Percentiles rank a stretch among this genome's conserved stretches.
Evolutionary conservation across 306 rosid genomes (phyloP).

Genomic region (Arachis stenosperma): DNA sequence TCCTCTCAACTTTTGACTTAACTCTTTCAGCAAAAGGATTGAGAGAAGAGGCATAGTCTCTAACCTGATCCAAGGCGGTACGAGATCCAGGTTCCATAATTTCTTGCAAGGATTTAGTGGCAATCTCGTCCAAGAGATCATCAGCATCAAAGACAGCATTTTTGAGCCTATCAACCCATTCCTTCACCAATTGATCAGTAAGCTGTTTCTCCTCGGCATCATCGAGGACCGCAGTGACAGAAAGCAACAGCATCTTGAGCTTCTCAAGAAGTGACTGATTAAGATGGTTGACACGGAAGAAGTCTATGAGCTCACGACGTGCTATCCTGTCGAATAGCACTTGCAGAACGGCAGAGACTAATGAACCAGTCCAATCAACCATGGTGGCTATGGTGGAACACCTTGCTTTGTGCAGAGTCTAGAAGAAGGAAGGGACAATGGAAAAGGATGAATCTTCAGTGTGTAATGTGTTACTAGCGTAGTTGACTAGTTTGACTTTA

Average conservation of each 20-base stretch:
- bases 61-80: conserved; percentile 38
- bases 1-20: conserved; percentile 38
- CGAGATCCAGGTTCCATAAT: background rate
- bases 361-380: conserved; percentile 24
- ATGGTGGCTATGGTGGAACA: background rate
- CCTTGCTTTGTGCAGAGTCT: no score
- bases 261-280: conserved; percentile 17
- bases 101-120: conserved; percentile 19
- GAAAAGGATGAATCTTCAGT: no score
- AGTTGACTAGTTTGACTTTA: no score
- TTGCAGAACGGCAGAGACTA: conserved; percentile 29
- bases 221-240: conserved; percentile 12
- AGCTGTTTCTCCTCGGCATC: conserved; percentile 34
- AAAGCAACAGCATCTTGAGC: conserved; percentile 24
- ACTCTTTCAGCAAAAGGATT: conserved; percentile 46
- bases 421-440: no score
- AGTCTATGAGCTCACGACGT: conserved; percentile 12
- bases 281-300: conserved; percentile 22
- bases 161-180: conserved; percentile 38
- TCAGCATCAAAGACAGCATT: conserved; percentile 38
- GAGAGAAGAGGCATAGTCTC: conserved; percentile 45
- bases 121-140: conserved; percentile 37
- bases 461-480: no score
- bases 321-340: conserved; percentile 36
- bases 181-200: conserved; percentile 12